phyloP scores from a whole-genome alignment of 257 asterid genomes.

The Primulina eburnea region DNA sequence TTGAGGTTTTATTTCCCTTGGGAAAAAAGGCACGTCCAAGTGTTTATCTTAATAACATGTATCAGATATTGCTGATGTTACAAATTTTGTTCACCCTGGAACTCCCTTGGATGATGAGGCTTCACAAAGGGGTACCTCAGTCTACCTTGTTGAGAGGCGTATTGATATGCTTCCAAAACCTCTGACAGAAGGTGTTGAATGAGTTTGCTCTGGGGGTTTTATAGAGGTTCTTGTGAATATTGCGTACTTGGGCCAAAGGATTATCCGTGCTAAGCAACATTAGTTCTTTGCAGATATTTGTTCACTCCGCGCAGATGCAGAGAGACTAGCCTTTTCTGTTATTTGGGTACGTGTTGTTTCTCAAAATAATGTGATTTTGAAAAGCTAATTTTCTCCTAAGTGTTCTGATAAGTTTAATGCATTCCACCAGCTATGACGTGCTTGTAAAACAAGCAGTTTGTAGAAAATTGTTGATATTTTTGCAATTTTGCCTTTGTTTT shows the following conservation, averaged over 20 bases:
- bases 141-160: constrained; percentile 95
- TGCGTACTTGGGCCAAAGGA: constrained; percentile 15
- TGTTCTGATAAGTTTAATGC: constrained; percentile 15
- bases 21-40: not conserved
- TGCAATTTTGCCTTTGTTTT: constrained; percentile 13
- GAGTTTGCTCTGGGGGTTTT: constrained; percentile 19
- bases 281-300: constrained; percentile 71
- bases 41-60: constrained; percentile 44
- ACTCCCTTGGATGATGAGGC: constrained; percentile 97
- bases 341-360: constrained; percentile 70
- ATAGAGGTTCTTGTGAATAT: constrained; percentile 19
- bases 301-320: constrained; percentile 89
- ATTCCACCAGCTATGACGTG: constrained; percentile 19
- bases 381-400: constrained; percentile 3
- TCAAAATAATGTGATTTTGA: constrained; percentile 21
- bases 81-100: constrained; percentile 93
- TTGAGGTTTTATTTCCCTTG: constrained; percentile 19
- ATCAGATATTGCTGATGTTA: constrained; percentile 95
- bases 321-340: constrained; percentile 94
- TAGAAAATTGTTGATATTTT: constrained; percentile 1
- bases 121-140: constrained; percentile 97
- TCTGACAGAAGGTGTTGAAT: constrained; percentile 79
- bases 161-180: constrained; percentile 99
- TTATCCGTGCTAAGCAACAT: constrained; percentile 17
- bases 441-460: constrained; percentile 1